Percentiles rank a stretch among this genome's conserved stretches.
These are phyloP conservation scores for Carex sylvatica DNA, from an alignment of 202 grass and related monocot genomes.

Conservation along the genomic window DNA sequence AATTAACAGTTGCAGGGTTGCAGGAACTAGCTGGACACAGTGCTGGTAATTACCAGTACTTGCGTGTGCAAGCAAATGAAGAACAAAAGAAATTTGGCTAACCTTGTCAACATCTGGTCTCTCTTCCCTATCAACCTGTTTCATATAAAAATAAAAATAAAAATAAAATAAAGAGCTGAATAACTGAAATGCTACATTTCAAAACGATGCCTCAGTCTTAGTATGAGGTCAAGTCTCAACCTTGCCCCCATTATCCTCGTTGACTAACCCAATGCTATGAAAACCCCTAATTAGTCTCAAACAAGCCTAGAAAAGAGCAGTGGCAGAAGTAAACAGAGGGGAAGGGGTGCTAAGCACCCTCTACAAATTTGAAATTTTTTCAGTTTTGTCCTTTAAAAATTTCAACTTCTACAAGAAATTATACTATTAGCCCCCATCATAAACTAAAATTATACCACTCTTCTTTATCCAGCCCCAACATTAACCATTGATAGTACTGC, in stretches of 20 bases:
- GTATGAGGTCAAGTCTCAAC: not conserved
- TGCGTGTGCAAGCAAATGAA: not conserved
- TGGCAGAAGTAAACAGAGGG: too few relatives aligned
- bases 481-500: not conserved
- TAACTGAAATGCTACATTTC: not conserved
- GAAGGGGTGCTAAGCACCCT: too few relatives aligned
- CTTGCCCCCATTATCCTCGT: not conserved
- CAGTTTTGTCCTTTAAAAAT: too few relatives aligned
- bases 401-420: too few relatives aligned
- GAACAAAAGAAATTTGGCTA: not conserved
- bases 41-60: not conserved
- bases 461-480: not conserved
- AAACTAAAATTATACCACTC: too few relatives aligned
- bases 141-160: not conserved
- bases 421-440: too few relatives aligned
- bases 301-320: not conserved
- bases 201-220: not conserved
- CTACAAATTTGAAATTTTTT: too few relatives aligned
- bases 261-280: not conserved
- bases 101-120: conserved; percentile 98
- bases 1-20: not conserved
- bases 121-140: conserved; percentile 88
- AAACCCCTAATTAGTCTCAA: not conserved
- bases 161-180: not conserved
- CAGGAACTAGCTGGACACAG: not conserved